These are phyloP conservation scores for Ophiosphaerella korrae DNA, from an alignment of 2,329 filamentous ascomycete genomes.

Conservation along the genomic window DNA sequence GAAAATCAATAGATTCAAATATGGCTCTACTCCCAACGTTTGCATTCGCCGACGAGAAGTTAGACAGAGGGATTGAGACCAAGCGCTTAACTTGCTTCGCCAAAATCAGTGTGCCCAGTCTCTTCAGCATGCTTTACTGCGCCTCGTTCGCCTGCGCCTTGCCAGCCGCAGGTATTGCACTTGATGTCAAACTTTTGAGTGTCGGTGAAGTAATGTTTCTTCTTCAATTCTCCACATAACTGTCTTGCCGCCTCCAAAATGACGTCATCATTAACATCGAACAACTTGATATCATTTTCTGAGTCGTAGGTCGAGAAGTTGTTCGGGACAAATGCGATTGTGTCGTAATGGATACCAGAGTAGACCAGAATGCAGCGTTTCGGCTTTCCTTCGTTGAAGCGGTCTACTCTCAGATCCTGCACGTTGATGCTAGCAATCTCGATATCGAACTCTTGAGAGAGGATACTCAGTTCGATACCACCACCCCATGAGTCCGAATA, in stretches of 20 bases:
- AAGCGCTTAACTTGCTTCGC: constrained; percentile 30
- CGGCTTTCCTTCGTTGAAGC: constrained; percentile 73
- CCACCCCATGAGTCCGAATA: constrained; percentile 86
- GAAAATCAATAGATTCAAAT: too few relatives aligned
- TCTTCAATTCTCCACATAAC: constrained; percentile 64
- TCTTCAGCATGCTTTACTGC: constrained; percentile 66
- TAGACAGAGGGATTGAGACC: too few relatives aligned
- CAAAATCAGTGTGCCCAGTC: constrained; percentile 55
- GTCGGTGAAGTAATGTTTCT: constrained; percentile 85
- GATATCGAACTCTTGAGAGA: constrained; percentile 82
- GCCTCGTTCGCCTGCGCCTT: constrained; percentile 68
- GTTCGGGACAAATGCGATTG: constrained; percentile 73
- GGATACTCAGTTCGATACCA: constrained; percentile 83
- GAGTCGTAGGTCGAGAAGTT: constrained; percentile 65
- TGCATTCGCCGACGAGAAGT: too few relatives aligned
- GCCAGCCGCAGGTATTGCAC: constrained; percentile 75
- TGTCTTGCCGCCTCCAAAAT: constrained; percentile 63
- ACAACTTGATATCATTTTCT: constrained; percentile 79
- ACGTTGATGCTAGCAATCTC: constrained; percentile 88
- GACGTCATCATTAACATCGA: constrained; percentile 63
- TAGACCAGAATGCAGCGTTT: constrained; percentile 82
- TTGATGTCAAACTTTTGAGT: constrained; percentile 78
- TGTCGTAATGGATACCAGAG: constrained; percentile 92
- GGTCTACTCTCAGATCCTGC: constrained; percentile 68
- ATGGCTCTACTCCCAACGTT: too few relatives aligned